Percentiles rank a stretch among this genome's conserved stretches.
Conservation (phyloP, 1,284 basidiomycete genomes). For the Microbotryomycetes sp. region DNA sequence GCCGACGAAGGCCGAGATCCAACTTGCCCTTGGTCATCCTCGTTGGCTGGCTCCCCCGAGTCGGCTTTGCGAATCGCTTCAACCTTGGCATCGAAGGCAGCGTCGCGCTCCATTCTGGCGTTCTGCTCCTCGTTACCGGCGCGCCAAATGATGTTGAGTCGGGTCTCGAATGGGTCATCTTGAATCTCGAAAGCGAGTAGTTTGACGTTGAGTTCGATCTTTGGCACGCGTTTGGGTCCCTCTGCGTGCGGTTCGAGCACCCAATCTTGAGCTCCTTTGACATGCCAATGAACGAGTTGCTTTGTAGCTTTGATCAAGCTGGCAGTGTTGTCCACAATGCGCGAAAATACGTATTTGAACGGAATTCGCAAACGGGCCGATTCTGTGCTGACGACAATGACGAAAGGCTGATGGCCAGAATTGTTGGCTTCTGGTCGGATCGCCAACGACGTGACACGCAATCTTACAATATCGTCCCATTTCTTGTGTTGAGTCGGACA, state of each 20-base stretch:
- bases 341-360: slow-evolving; percentile 59
- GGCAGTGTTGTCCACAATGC: slow-evolving; percentile 43
- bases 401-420: slow-evolving; percentile 36
- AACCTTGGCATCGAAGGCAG: slow-evolving; percentile 73
- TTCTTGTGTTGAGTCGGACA: slow-evolving; percentile 43
- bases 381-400: slow-evolving; percentile 53
- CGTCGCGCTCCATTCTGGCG: slow-evolving; percentile 68
- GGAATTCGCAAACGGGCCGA: slow-evolving; percentile 71
- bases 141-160: slow-evolving; percentile 69
- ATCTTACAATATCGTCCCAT: slow-evolving; percentile 73
- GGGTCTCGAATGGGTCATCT: slow-evolving; percentile 81
- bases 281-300: slow-evolving; percentile 45
- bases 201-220: slow-evolving; percentile 53
- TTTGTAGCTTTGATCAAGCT: slow-evolving; percentile 46
- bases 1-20: not conserved
- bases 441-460: slow-evolving; percentile 57
- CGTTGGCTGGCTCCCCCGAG: slow-evolving; percentile 16
- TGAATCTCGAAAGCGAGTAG: slow-evolving; percentile 67
- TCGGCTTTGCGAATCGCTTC: slow-evolving; percentile 50
- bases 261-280: slow-evolving; percentile 45
- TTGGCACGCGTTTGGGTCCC: slow-evolving; percentile 62
- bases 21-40: not conserved
- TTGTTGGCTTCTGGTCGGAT: slow-evolving; percentile 39
- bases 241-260: slow-evolving; percentile 66
- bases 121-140: slow-evolving; percentile 69